Evolutionary conservation across 306 rosid species (phyloP), one percentile per base, ranked within the genome.

Genomic region (Vigna angularis): DNA sequence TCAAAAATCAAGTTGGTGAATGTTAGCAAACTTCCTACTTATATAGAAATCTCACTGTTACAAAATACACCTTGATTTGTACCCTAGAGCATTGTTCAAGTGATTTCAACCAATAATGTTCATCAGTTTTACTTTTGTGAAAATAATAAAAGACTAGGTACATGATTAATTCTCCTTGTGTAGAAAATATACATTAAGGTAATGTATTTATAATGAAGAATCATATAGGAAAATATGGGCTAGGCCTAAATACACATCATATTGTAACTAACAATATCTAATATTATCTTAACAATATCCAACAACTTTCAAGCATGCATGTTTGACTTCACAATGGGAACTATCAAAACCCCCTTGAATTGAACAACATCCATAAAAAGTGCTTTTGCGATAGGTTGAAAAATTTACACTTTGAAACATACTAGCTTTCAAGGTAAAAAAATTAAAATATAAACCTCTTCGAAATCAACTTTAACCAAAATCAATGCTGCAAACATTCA

Each of bases 31-130:
- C 47, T 9, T 11, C 47, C 12, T 42, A 3, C 12, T 40, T 40
- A 40, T 2, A 40, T 7, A 44, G 49, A 9, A 44, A 44, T 44
- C 49, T 4, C 15, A 44, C 14, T 44, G 9, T 9, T 9, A 42
- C 10, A 2, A 2, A 9, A 42, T 42, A 11, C 10, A 42, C 48
- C 48, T 9, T 42, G 45, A 9, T 42, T 9, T n/a, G 66, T 30
- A 59, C 9, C 67, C 20, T 30, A 62, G 67, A 62, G 66, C 44
- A 61, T 30, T 62, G 20, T 7, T 32, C 47, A 34, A 63, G 48
- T 8, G 7, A 4, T 38, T 8, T 36, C 28, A 38, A 38, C 38
- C 20, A 38, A 64, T 17, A 38, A 64, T 9, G 5, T 38, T 38
- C 70, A 64, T 3, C 34, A 30, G 49, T 36, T 63, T n/a, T 17